phyloP scores from a whole-genome alignment of 108 stramenopile genomes.

The Poteriospumella lacustris region DNA sequence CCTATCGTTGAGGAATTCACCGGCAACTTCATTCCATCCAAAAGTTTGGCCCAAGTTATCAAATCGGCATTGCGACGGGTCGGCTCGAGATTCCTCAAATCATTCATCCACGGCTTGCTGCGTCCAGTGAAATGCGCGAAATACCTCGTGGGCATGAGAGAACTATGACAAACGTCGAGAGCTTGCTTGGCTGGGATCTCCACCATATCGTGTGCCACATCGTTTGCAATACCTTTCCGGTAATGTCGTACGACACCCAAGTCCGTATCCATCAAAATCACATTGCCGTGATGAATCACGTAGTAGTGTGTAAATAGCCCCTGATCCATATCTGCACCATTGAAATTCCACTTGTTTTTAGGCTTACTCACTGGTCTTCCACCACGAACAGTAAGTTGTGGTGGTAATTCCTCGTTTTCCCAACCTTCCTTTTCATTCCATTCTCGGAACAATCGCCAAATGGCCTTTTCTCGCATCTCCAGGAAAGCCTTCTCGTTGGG shows the following conservation, averaged over 20 bases:
- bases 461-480: background rate
- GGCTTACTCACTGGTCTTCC: background rate
- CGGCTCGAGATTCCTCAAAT: background rate
- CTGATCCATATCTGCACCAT: conserved; percentile 20
- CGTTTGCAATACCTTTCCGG: background rate
- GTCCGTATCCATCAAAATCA: conserved; percentile 10
- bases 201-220: background rate
- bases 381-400: background rate
- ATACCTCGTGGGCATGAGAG: background rate
- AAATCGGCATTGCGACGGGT: background rate
- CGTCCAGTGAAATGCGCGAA: conserved; percentile 23
- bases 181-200: background rate
- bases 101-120: conserved; percentile 20
- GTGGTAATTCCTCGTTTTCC: background rate
- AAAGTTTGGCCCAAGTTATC: background rate
- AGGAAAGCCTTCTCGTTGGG: background rate
- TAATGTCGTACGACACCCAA: background rate
- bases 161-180: conserved; percentile 14
- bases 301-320: conserved; percentile 19
- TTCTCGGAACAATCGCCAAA: background rate
- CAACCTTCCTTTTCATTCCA: conserved; percentile 1
- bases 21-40: background rate
- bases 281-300: conserved; percentile 3
- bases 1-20: background rate
- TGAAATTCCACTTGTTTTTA: background rate